A percentile compares a stretch with the other conserved stretches of the same genome.
These are phyloP conservation scores for Hymenoscyphus fraxineus DNA, from an alignment of 2,329 filamentous ascomycete species.

Conservation along the genomic window DNA sequence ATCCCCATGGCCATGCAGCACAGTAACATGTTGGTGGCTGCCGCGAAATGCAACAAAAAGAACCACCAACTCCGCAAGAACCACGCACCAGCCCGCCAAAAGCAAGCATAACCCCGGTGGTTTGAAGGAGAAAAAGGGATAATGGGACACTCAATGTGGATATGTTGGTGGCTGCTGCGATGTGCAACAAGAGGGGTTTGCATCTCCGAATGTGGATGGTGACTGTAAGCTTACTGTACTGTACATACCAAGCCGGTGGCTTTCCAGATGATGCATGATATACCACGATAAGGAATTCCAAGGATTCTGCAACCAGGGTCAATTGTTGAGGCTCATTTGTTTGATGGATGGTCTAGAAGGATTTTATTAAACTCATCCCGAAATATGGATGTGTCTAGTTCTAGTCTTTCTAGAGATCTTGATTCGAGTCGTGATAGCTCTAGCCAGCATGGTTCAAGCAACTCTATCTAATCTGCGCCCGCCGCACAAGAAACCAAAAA, in stretches of 20 bases:
- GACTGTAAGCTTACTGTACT: neutral
- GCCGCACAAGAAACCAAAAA: too few species aligned
- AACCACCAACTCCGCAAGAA: neutral
- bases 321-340: neutral
- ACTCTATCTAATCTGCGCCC: too few species aligned
- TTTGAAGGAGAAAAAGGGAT: neutral
- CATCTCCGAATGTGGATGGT: neutral
- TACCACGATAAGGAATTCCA: neutral
- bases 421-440: neutral
- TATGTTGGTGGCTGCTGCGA: neutral
- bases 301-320: neutral
- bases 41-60: neutral
- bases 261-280: neutral
- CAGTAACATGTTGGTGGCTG: neutral
- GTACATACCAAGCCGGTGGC: neutral
- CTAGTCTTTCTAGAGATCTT: neutral
- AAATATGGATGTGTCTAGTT: neutral
- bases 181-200: neutral
- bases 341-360: neutral
- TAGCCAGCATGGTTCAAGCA: neutral
- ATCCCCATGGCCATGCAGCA: neutral
- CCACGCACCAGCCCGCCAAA: neutral
- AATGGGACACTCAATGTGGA: neutral
- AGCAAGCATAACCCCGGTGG: neutral
- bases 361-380: neutral